A percentile compares a stretch with the other conserved stretches of the same genome.
Evolutionary conservation across 768 basidiomycete species (phyloP).

Genomic region (Lentinula raphanica): DNA sequence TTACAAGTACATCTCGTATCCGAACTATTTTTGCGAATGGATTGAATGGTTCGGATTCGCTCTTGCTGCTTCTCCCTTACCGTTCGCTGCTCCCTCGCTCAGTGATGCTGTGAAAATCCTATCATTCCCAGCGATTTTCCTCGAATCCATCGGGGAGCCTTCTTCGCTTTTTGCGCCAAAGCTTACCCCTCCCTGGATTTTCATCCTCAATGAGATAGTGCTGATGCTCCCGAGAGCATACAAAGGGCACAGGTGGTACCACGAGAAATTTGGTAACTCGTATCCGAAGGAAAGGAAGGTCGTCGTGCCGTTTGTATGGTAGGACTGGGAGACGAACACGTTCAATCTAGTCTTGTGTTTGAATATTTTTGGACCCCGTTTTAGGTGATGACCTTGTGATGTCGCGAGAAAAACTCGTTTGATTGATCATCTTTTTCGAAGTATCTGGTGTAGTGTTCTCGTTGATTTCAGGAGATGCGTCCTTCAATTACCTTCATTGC

Average conservation of each 20-base stretch:
- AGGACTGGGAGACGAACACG: conserved; percentile 4
- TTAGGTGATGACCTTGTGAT: not conserved
- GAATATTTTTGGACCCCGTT: not conserved
- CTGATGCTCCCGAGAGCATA: conserved; percentile 80
- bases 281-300: conserved; percentile 76
- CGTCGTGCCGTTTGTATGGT: conserved; percentile 77
- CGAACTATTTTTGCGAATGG: conserved; percentile 96
- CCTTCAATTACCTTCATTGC: not conserved
- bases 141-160: conserved; percentile 25
- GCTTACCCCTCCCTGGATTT: conserved; percentile 73
- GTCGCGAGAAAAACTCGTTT: not conserved
- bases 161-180: conserved; percentile 32
- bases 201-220: conserved; percentile 65
- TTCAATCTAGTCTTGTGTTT: not conserved
- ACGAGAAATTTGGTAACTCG: conserved; percentile 58
- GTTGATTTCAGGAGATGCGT: not conserved
- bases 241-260: conserved; percentile 85
- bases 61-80: conserved; percentile 59
- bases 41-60: conserved; percentile 89
- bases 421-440: not conserved
- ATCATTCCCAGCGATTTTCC: conserved; percentile 4
- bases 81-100: conserved; percentile 18
- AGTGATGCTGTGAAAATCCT: not conserved
- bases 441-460: not conserved
- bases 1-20: conserved; percentile 78